Base-by-base conservation (phyloP, 768 basidiomycete species). In the Boletus pseudopeckii region DNA sequence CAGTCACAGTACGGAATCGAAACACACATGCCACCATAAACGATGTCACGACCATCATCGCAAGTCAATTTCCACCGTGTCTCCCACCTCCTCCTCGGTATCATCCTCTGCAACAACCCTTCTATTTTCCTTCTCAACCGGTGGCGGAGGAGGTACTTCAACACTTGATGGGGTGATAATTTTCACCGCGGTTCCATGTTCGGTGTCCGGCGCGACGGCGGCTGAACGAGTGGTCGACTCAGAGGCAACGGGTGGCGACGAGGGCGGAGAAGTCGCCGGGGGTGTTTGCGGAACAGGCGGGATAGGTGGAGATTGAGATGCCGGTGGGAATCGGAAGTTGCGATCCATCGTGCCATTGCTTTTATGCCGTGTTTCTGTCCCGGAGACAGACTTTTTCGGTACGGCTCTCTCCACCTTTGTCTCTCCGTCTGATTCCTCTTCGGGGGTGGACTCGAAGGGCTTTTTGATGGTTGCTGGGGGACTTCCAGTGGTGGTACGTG, bases 101-200 rank as follows among this genome's bases (percentile, higher is more conserved):
- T 84, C 69, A 26, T 85, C 85, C 32, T 82, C 85, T 20, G 69
- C 62, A 18, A 70, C 61, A 9, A 69, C 71, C 56, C 72, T 64
- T 48, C 72, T 65, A 33, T 70, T 73, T 67, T 90, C 86, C 71
- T 92, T 90, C 65, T 88, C 85, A 14, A 88, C 78, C 1, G 86
- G 87, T 24, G 89, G 88, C 4, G 90, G 90, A 0, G 89, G 84
- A 4, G 88, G 89, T 7, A 91, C 85, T 64, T 91, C 88, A 13
- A 88, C 85, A 48, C 74, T 83, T 22, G 82, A 77, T 2, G 85
- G 83, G 18, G 81, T 77, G 22, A 85, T 73, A 4, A 84, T 71
- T 24, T 58, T 66, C 6, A 71, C 62, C 5, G 46, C 54, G 28
- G 50, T 46, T 26, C 38, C 42, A 52, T 46, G 52, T 41, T 61